Evolutionary conservation across 129 eudicot species (phyloP), one percentile per base, ranked within the genome.

Genomic region (Lonicera japonica): DNA sequence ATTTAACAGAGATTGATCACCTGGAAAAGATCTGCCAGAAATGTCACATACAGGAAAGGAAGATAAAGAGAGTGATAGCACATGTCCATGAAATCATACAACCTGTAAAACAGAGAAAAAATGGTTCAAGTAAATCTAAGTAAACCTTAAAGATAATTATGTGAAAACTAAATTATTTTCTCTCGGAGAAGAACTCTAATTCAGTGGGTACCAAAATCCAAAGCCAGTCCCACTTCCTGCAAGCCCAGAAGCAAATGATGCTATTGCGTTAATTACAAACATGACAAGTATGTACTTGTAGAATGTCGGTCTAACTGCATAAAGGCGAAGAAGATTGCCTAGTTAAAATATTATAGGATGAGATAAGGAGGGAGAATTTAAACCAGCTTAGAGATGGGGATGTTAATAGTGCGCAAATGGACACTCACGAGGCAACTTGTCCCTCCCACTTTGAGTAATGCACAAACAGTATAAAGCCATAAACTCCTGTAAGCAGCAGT

Each of bases 371-470:
- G 50, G 55, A 50, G n/a, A 50, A 14, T 16, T 12, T 8, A 4
- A 43, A 43, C 16, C n/a, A n/a, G n/a, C 36, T 7, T 13, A 21
- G 25, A 41, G 21, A 0, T 13, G 11, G 46, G 12, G 22, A 15
- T 59, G 45, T 8, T 36, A 60, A 39, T 21, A 39, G 34, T 48
- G 58, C 34, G 65, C 43, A 18, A 25, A 21, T 21, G n/a, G 21
- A 86, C n/a, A n/a, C 89, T 82, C 67, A 87, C 90, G 86, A 21
- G 95, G 95, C 69, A 87, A 70, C 86, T 81, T 83, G 24, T 81
- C 92, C 74, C 78, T 83, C 95, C n/a, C 95, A 87, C 76, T 87
- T 87, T 40, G 95, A 81, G 73, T 80, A 76, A 75, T 87, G 88
- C 66, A 83, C 90, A 76, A 83, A 87, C 45, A 78, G 57, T 60